These are phyloP conservation scores for Magnusiomyces fungicola DNA, from an alignment of 1,139 yeast species.

Conservation along the genomic window DNA sequence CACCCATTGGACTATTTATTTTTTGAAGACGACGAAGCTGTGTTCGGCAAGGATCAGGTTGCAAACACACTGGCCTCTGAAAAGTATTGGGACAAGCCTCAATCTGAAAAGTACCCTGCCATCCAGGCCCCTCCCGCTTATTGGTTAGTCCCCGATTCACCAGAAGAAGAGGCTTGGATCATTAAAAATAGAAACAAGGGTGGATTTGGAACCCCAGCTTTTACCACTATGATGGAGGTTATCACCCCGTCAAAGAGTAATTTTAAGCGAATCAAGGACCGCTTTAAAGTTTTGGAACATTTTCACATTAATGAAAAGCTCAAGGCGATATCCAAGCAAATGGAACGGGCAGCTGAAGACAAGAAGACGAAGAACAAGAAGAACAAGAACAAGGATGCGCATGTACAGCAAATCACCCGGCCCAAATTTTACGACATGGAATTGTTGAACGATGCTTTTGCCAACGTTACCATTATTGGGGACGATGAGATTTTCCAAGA, in stretches of 20 bases:
- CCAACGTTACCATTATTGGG: background rate
- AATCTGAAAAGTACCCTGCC: background rate
- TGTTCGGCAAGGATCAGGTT: slow-evolving; percentile 16
- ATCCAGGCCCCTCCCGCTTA: slow-evolving; percentile 1
- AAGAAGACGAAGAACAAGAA: background rate
- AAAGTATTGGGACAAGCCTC: background rate
- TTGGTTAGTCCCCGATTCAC: slow-evolving; percentile 1
- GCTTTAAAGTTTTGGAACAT: slow-evolving; percentile 19
- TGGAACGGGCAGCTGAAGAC: background rate
- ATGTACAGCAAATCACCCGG: too few species aligned
- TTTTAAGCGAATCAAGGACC: slow-evolving; percentile 31
- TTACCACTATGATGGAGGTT: slow-evolving; percentile 38
- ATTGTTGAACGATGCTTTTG: slow-evolving; percentile 37
- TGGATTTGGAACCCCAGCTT: slow-evolving; percentile 29
- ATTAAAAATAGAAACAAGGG: too few species aligned
- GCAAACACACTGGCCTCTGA: slow-evolving; percentile 35
- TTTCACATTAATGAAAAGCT: too few species aligned
- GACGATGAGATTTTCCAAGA: background rate
- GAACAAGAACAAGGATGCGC: too few species aligned
- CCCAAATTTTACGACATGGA: slow-evolving; percentile 45
- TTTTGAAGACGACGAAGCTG: slow-evolving; percentile 21
- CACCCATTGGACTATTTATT: slow-evolving; percentile 41
- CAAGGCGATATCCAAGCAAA: slow-evolving; percentile 21
- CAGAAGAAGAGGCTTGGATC: background rate
- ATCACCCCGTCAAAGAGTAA: slow-evolving; percentile 30